Evolutionary conservation across 2,329 filamentous ascomycete genomes (phyloP).

Genomic region (Pseudonectria foliicola): DNA sequence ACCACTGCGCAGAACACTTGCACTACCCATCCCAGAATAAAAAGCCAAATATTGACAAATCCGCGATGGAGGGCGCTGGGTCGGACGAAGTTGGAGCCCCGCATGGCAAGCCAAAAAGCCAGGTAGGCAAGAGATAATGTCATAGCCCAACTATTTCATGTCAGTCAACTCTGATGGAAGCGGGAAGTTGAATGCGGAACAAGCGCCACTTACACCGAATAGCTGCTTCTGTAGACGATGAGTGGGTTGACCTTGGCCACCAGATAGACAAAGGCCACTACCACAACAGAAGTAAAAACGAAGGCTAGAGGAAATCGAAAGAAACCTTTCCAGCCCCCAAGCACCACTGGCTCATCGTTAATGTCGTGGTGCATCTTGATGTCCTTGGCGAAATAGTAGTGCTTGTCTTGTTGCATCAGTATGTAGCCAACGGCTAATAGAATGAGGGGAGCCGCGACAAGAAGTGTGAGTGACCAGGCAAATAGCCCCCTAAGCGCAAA

Average conservation of each 20-base stretch:
- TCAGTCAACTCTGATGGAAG: slow-evolving; percentile 13
- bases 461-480: slow-evolving; percentile 74
- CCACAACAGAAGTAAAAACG: slow-evolving; percentile 57
- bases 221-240: slow-evolving; percentile 85
- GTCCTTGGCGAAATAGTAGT: slow-evolving; percentile 73
- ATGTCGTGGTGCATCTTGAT: slow-evolving; percentile 49
- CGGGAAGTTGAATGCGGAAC: background rate
- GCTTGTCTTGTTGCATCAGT: slow-evolving; percentile 67
- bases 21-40: slow-evolving; percentile 63
- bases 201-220: slow-evolving; percentile 52
- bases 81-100: slow-evolving; percentile 68
- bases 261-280: slow-evolving; percentile 66
- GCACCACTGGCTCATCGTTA: slow-evolving; percentile 51
- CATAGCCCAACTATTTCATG: slow-evolving; percentile 61
- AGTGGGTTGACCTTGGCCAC: slow-evolving; percentile 78
- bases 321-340: slow-evolving; percentile 75
- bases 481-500: slow-evolving; percentile 79
- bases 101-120: slow-evolving; percentile 74
- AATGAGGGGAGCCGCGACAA: slow-evolving; percentile 71
- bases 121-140: slow-evolving; percentile 75
- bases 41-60: slow-evolving; percentile 81
- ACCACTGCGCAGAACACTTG: slow-evolving; percentile 67
- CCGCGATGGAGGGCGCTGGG: slow-evolving; percentile 81
- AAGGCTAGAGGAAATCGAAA: slow-evolving; percentile 78
- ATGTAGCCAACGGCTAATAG: slow-evolving; percentile 63